phyloP scores from a whole-genome alignment of 305 asterid species.

The Fraxinus dipetala region DNA sequence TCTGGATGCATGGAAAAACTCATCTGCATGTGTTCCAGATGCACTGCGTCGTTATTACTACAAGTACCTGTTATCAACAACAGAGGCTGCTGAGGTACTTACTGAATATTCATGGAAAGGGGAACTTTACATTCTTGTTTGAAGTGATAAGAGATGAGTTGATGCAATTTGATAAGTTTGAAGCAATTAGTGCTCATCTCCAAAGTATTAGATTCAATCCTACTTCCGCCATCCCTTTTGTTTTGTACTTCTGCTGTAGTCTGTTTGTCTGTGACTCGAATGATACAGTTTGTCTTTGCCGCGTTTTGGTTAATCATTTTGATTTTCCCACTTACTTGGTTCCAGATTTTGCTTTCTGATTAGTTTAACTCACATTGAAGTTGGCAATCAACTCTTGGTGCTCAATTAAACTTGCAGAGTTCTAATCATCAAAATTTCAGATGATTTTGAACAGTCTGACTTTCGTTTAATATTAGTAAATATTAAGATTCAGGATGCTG shows the following conservation, averaged over 20 bases:
- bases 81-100: constrained; percentile 90
- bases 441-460: not conserved
- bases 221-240: constrained; percentile 10
- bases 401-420: constrained; percentile 10
- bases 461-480: constrained; percentile 9
- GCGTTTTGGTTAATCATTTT: constrained; percentile 13
- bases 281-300: constrained; percentile 5
- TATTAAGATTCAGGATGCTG: not conserved
- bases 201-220: constrained; percentile 16
- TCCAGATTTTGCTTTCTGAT: not conserved
- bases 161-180: constrained; percentile 11
- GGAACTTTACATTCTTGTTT: constrained; percentile 14
- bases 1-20: constrained; percentile 76
- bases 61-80: constrained; percentile 78
- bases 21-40: constrained; percentile 81
- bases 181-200: constrained; percentile 16
- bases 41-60: constrained; percentile 96
- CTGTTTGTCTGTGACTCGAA: constrained; percentile 2
- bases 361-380: not conserved
- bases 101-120: constrained; percentile 22
- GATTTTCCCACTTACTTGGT: not conserved
- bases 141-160: constrained; percentile 18
- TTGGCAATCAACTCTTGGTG: constrained; percentile 13
- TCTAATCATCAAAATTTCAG: constrained; percentile 4
- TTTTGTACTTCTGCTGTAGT: constrained; percentile 24